phyloP scores from a whole-genome alignment of 2,329 filamentous ascomycete species.

The Ceratocystis destructans region DNA sequence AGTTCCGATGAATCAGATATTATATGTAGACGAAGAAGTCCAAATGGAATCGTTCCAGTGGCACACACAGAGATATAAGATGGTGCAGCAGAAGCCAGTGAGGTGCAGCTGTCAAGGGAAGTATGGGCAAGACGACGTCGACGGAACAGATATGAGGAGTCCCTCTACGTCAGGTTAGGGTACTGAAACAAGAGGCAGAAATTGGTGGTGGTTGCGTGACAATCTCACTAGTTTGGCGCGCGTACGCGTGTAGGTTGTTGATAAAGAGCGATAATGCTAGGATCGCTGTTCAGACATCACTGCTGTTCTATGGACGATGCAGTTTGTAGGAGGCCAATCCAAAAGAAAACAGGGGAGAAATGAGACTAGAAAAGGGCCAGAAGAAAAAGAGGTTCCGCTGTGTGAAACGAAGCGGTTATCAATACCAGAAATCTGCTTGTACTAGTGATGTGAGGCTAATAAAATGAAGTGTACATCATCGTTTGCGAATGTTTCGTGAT shows the following conservation, averaged over 20 bases:
- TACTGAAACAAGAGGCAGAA: neutral
- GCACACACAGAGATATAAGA: slow-evolving; percentile 30
- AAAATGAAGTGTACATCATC: neutral
- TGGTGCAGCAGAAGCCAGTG: slow-evolving; percentile 3
- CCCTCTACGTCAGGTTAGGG: slow-evolving; percentile 6
- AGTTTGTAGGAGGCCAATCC: neutral
- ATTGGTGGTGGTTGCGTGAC: neutral
- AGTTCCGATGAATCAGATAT: neutral
- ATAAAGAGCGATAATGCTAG: slow-evolving; percentile 12
- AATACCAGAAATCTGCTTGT: neutral
- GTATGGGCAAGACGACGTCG: neutral
- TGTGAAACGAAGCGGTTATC: neutral
- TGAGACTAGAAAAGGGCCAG: neutral
- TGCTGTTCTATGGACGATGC: neutral
- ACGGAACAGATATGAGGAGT: neutral
- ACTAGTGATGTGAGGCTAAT: neutral
- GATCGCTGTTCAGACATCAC: slow-evolving; percentile 9
- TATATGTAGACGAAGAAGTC: slow-evolving; percentile 30
- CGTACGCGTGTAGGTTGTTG: neutral
- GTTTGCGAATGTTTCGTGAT: neutral
- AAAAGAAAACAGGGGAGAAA: neutral
- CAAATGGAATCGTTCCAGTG: slow-evolving; percentile 31
- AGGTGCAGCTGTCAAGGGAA: neutral
- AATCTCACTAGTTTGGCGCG: neutral
- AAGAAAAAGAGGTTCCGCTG: neutral